Conservation (phyloP, 179 eudicot genomes). For the Beta corolliflora region DNA sequence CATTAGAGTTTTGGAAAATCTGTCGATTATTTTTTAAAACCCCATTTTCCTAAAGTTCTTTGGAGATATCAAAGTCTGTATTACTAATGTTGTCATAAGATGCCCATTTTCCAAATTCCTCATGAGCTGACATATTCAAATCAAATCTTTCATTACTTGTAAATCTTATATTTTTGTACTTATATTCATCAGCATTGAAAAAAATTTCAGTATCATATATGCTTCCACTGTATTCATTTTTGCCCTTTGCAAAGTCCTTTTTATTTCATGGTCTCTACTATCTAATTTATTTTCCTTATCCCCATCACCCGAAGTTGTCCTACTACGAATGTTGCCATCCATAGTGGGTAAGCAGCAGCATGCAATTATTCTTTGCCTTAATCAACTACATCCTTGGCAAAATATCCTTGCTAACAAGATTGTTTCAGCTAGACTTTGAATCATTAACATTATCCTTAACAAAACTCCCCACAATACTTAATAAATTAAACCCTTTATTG, state of each 20-base stretch:
- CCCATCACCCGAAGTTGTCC: slow-evolving; percentile 19
- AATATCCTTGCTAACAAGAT: slow-evolving; percentile 33
- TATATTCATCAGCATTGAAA: slow-evolving; percentile 33
- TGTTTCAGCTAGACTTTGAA: slow-evolving; percentile 39
- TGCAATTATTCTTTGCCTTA: slow-evolving; percentile 26
- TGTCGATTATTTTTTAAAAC: slow-evolving; percentile 29
- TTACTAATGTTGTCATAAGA: slow-evolving; percentile 37
- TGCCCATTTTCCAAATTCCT: slow-evolving; percentile 39
- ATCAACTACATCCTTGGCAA: slow-evolving; percentile 8
- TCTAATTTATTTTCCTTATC: slow-evolving; percentile 16
- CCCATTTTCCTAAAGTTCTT: slow-evolving; percentile 30
- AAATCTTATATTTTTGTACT: slow-evolving; percentile 32
- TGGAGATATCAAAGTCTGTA: slow-evolving; percentile 37
- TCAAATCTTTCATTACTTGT: slow-evolving; percentile 36
- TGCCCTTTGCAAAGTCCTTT: slow-evolving; percentile 23
- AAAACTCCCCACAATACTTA: slow-evolving; percentile 40
- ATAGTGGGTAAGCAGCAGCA: slow-evolving; percentile 24
- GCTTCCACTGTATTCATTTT: slow-evolving; percentile 34
- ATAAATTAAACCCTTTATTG: slow-evolving; percentile 44
- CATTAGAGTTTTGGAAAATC: slow-evolving; percentile 22
- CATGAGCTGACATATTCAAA: slow-evolving; percentile 34
- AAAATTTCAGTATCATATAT: slow-evolving; percentile 27
- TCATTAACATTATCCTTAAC: slow-evolving; percentile 32
- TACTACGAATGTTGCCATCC: slow-evolving; percentile 18
- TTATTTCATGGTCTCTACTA: slow-evolving; percentile 26